phyloP scores from a whole-genome alignment of 2,329 filamentous ascomycete species.

The Trichoderma sp. region DNA sequence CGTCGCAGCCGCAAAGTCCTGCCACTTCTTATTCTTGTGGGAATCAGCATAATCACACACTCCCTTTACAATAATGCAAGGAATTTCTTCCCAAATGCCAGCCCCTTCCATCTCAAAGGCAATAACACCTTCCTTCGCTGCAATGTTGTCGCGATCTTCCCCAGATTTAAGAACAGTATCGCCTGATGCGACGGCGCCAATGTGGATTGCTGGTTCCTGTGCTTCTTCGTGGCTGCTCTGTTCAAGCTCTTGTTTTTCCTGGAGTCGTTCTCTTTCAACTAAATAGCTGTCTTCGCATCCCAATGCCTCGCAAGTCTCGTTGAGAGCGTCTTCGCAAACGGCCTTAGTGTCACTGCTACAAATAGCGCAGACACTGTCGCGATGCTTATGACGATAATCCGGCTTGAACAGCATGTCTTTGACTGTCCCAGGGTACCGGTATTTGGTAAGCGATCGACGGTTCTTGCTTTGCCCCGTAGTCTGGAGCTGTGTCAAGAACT shows the following conservation, averaged over 20 bases:
- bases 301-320: conserved; percentile 17
- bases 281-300: conserved; percentile 25
- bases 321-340: conserved; percentile 19
- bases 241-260: conserved; percentile 9
- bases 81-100: conserved; percentile 31
- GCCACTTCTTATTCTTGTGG: conserved; percentile 39
- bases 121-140: conserved; percentile 26
- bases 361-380: conserved; percentile 13
- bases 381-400: conserved; percentile 34
- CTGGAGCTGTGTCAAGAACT: conserved; percentile 20
- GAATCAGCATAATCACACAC: conserved; percentile 41
- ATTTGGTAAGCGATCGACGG: conserved; percentile 17
- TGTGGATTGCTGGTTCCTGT: conserved; percentile 29
- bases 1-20: conserved; percentile 35
- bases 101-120: conserved; percentile 38
- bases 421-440: conserved; percentile 27
- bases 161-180: conserved; percentile 40
- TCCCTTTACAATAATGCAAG: conserved; percentile 37
- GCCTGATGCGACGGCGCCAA: conserved; percentile 39
- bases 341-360: not conserved
- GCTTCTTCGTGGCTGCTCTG: not conserved
- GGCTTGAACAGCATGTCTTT: conserved; percentile 33
- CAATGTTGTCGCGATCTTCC: conserved; percentile 34
- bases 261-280: conserved; percentile 31
- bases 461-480: not conserved